phyloP scores from a whole-genome alignment of 345 rosid species.

The Eucalyptus sp. region DNA sequence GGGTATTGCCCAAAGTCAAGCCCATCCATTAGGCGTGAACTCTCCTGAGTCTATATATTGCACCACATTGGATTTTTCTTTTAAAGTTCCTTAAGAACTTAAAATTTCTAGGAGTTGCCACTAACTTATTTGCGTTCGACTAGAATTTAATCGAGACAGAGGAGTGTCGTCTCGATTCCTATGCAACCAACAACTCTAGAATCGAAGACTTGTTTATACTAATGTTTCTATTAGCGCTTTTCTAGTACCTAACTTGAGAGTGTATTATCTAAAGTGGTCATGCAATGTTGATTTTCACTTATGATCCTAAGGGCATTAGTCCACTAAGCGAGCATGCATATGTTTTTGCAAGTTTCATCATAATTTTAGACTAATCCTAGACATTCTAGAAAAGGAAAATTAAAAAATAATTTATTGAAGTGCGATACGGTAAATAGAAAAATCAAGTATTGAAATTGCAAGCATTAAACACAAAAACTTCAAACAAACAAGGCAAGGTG shows the following conservation, averaged over 20 bases:
- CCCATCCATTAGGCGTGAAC: accelerated
- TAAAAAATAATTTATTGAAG: neutral
- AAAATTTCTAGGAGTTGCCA: no score
- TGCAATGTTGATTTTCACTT: neutral
- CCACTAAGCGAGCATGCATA: neutral
- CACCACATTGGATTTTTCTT: no score
- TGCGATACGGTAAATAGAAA: no score
- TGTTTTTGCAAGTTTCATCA: neutral
- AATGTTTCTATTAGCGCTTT: neutral
- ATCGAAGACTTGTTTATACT: neutral
- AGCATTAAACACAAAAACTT: neutral
- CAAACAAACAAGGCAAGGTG: neutral
- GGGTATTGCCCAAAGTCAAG: no score
- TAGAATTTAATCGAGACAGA: no score
- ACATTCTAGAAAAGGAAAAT: neutral
- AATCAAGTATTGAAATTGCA: neutral
- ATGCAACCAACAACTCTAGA: no score
- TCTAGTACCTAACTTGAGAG: neutral
- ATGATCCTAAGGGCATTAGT: no score
- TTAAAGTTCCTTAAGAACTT: no score
- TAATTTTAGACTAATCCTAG: neutral
- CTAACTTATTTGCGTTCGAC: no score
- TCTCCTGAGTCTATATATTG: no score
- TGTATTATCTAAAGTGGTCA: no score
- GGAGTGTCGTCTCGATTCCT: neutral